Base-by-base conservation (phyloP, 2,329 filamentous ascomycete species). In the Microdochium trichocladiopsis region DNA sequence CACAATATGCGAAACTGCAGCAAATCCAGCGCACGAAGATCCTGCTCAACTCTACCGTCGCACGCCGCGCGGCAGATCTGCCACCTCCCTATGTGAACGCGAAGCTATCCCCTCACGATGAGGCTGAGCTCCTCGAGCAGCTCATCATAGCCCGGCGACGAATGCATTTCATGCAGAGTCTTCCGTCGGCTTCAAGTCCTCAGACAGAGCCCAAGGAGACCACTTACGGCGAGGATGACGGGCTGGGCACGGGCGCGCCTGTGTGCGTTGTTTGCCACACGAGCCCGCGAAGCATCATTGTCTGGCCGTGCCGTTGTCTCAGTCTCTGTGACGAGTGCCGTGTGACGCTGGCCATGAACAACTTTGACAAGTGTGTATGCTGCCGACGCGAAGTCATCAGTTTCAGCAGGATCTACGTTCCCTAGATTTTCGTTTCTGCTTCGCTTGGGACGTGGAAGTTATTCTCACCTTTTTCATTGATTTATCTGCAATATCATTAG, bases 251-350 rank as follows among this genome's bases (percentile, higher is more conserved):
- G 25, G 82, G 78, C 41, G 86, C 90, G 0, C 90, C 91, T 2
- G 88, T 89, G 59, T 99, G 94, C 63, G 94, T 97, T 1, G 90
- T 99, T 4, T 99, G 94, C 65, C 93, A 97, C 67, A 84, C 84
- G 51, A 80, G 82, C n/a, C 84, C 91, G 2, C 79, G 94, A 18
- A 95, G 89, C 8, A 88, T 97, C 55, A 88, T 99, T 51, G 87
- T 96, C 2, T 97, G 94, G 94, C 94, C 94, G 0, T 99, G 94
- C 66, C 88, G 94, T 2, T 99, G 94, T 66, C 77, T 99, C 53
- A 93, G 90, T 59, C 78, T 97, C 12, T 97, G 94, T 66, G 94
- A 99, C 67, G 94, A 97, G 59, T 97, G 94, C 66, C 80, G 94
- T 28, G 88, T 97, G 33, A 93, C 90, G 45, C 77, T 97, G 56